These are phyloP conservation scores for Cryphonectria parasitica DNA, from an alignment of 2,329 filamentous ascomycete genomes.

Conservation along the genomic window DNA sequence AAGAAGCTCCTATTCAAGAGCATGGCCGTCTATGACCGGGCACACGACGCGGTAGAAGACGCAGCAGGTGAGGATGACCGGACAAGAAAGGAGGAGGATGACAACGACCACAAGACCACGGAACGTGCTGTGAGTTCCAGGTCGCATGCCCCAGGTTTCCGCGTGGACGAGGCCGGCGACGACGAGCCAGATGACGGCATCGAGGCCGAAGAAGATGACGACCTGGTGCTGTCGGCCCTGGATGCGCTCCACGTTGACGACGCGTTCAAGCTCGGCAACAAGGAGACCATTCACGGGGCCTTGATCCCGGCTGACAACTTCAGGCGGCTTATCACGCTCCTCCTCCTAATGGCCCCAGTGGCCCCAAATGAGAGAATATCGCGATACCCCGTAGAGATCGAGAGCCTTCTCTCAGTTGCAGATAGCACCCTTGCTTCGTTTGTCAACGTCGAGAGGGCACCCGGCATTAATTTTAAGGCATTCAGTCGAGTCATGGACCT, in stretches of 20 bases:
- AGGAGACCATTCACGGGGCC: slow-evolving; percentile 59
- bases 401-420: slow-evolving; percentile 63
- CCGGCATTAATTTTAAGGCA: slow-evolving; percentile 63
- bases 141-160: slow-evolving; percentile 46
- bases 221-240: slow-evolving; percentile 69
- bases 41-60: slow-evolving; percentile 34
- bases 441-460: slow-evolving; percentile 64
- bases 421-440: slow-evolving; percentile 70
- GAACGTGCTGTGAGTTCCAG: slow-evolving; percentile 18
- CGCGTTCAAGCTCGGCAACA: slow-evolving; percentile 58
- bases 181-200: slow-evolving; percentile 42
- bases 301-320: slow-evolving; percentile 77
- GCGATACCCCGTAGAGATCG: slow-evolving; percentile 60
- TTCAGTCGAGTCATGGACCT: slow-evolving; percentile 64
- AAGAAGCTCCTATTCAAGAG: slow-evolving; percentile 71
- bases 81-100: slow-evolving; percentile 12
- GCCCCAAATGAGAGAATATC: slow-evolving; percentile 68
- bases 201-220: slow-evolving; percentile 52
- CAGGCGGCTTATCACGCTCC: slow-evolving; percentile 69
- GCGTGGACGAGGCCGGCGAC: slow-evolving; percentile 49
- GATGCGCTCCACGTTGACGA: slow-evolving; percentile 69
- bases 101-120: slow-evolving; percentile 17
- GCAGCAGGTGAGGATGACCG: slow-evolving; percentile 29
- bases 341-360: slow-evolving; percentile 69
- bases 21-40: slow-evolving; percentile 70